phyloP scores from a whole-genome alignment of 2,329 filamentous ascomycete species.

The Diaporthe ampelina region DNA sequence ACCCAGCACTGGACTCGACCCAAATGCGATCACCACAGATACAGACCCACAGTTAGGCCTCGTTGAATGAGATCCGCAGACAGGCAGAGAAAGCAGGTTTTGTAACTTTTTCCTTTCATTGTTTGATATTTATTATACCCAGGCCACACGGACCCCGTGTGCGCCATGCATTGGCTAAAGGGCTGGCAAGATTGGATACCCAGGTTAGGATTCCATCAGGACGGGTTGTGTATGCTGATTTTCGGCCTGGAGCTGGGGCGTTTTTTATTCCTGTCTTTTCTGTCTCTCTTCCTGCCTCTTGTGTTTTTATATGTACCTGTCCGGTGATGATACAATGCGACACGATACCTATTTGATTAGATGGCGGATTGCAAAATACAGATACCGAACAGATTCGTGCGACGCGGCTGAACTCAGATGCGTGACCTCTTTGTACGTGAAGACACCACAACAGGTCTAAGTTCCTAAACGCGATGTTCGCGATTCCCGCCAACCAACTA shows the following conservation, averaged over 20 bases:
- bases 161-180: constrained; percentile 21
- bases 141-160: constrained; percentile 16
- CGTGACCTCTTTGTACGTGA: no score
- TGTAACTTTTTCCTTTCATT: constrained; percentile 1
- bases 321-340: constrained; percentile 19
- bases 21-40: neutral
- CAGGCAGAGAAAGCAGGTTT: neutral
- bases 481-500: no score
- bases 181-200: constrained; percentile 5
- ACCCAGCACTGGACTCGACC: neutral
- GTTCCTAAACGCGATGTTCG: no score
- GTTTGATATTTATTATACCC: constrained; percentile 33
- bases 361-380: constrained; percentile 25
- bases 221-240: neutral
- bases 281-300: neutral
- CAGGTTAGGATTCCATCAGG: neutral
- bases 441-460: no score
- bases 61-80: neutral
- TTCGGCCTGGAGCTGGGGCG: constrained; percentile 11
- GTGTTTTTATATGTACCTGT: neutral
- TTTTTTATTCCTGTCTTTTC: neutral
- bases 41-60: neutral
- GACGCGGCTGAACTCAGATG: no score
- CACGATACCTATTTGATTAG: constrained; percentile 41
- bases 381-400: neutral